Base-by-base conservation (phyloP, 805 yeast species). In the Jamesozyma rosinii region DNA sequence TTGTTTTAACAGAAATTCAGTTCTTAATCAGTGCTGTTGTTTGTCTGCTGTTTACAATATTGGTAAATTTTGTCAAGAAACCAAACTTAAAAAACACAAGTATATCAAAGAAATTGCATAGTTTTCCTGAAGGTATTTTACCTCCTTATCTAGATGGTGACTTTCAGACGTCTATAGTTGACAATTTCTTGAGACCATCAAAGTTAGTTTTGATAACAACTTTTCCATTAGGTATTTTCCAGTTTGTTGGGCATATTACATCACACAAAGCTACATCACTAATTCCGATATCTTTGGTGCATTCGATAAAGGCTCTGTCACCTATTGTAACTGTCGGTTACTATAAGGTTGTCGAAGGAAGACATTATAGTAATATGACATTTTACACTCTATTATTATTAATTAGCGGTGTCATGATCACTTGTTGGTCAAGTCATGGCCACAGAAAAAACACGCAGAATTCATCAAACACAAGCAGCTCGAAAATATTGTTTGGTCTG, bases 251-350 rank as follows among this genome's bases (percentile, higher is more conserved):
- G 18, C 97, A 90, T 63, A 78, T 89, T 48, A 77, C 94, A 13
- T 77, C 94, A 6, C 96, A 89, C 60, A 83, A 84, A 58, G 90
- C 97, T n/a, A 88, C 96, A 2, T 75, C 89, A 2, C 63, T 84
- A 47, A 85, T 92, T 41, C 96, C 96, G 0, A 96, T 92, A n/a
- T 84, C 96, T 4, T 67, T 89, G 50, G 97, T 92, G 18, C 97
- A 90, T 62, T 88, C 97, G 8, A 80, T 90, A 53, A 92, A 92
- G 66, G 92, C 96, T 1, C 68, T 90, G 32, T 81, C 95, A 27
- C 98, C 98, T 2, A 69, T 90, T 21, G 76, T 86, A 39, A 90
- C 97, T 0, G 97, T 92, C 11, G 62, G 77, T 26, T 84, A 85
- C 35, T 88, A 88, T 65, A 71, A 83, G 50, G 47, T 79, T 11